phyloP scores from a whole-genome alignment of 2,329 filamentous ascomycete genomes.

The Apiospora rasikravindrae region DNA sequence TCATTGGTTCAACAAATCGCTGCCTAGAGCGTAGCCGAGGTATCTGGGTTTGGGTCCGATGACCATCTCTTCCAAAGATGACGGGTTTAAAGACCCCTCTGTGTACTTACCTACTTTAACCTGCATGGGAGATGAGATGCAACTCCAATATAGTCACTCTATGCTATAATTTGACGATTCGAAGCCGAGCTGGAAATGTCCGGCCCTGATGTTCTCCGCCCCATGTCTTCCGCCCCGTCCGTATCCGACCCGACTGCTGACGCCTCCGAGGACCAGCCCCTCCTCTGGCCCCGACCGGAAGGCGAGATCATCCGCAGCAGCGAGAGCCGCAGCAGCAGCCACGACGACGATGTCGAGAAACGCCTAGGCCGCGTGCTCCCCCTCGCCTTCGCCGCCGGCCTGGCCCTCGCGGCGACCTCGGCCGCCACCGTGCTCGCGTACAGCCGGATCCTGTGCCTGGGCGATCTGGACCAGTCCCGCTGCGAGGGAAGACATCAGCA shows the following conservation, averaged over 20 bases:
- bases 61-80: neutral
- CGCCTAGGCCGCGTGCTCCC: neutral
- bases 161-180: too few relatives aligned
- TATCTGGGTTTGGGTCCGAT: neutral
- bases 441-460: neutral
- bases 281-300: neutral
- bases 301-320: neutral
- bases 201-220: too few relatives aligned
- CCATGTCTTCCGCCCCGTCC: neutral
- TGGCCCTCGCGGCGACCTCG: neutral
- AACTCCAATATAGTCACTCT: too few relatives aligned
- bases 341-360: neutral
- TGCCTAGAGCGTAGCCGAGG: neutral
- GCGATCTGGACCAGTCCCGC: too few relatives aligned
- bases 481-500: too few relatives aligned
- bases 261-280: neutral
- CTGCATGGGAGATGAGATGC: too few relatives aligned
- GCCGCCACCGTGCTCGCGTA: neutral
- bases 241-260: neutral
- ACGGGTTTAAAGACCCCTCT: too few relatives aligned
- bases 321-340: too few relatives aligned
- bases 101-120: too few relatives aligned
- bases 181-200: too few relatives aligned
- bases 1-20: neutral
- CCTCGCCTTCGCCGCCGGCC: neutral